These are phyloP conservation scores for Blastobotrys aristatus DNA, from an alignment of 1,139 yeast species.

Conservation along the genomic window DNA sequence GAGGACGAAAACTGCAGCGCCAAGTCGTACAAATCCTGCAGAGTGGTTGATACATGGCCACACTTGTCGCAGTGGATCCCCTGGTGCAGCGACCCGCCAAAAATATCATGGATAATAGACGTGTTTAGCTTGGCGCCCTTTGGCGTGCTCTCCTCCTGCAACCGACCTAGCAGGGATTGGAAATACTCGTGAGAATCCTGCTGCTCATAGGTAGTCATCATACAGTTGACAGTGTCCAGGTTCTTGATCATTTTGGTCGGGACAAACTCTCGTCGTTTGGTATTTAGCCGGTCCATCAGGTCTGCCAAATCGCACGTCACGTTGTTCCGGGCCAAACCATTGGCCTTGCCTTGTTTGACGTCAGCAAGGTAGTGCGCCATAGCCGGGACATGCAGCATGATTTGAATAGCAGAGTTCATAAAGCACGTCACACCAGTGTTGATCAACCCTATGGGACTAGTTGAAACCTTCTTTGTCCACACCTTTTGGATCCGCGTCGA, in stretches of 20 bases:
- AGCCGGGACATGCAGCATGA: conserved; percentile 86
- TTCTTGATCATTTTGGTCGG: conserved; percentile 71
- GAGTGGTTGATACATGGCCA: conserved; percentile 75
- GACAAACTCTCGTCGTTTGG: conserved; percentile 28
- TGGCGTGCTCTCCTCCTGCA: conserved; percentile 91
- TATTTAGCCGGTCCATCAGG: conserved; percentile 56
- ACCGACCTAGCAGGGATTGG: conserved; percentile 80
- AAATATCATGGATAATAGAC: conserved; percentile 83
- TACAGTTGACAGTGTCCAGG: conserved; percentile 81
- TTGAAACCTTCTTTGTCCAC: conserved; percentile 45
- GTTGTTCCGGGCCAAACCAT: conserved; percentile 43
- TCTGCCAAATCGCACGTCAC: conserved; percentile 73
- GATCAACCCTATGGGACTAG: conserved; percentile 73
- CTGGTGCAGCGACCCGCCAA: conserved; percentile 87
- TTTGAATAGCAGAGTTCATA: conserved; percentile 92
- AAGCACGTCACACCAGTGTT: conserved; percentile 96
- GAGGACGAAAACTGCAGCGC: conserved; percentile 52
- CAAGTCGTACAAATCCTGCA: conserved; percentile 90
- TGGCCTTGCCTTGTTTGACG: conserved; percentile 42
- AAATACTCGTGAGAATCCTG: conserved; percentile 97
- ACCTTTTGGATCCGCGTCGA: conserved; percentile 51
- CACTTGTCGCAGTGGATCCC: conserved; percentile 78
- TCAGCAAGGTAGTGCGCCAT: conserved; percentile 76
- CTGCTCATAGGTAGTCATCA: conserved; percentile 97
- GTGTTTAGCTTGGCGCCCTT: conserved; percentile 75